Evolutionary conservation across 768 basidiomycete species (phyloP).

Genomic region (Suillus sp.): DNA sequence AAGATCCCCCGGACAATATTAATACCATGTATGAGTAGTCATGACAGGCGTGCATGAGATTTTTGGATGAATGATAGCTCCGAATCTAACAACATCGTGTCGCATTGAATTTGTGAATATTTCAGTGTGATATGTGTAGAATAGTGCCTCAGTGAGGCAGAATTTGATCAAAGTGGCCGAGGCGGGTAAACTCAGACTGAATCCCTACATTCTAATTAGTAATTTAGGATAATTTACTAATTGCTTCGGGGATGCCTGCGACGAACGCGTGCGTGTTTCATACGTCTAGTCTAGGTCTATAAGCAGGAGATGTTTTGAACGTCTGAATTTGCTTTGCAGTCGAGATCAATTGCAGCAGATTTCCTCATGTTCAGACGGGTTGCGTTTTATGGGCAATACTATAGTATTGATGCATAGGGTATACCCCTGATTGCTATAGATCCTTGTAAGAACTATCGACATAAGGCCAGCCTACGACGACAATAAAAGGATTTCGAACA

Average conservation of each 20-base stretch:
- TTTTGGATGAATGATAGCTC: background rate
- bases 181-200: background rate
- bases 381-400: background rate
- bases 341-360: background rate
- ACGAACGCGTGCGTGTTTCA: background rate
- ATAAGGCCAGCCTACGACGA: too few species aligned
- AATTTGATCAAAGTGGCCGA: background rate
- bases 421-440: background rate
- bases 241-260: background rate
- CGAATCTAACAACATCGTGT: background rate
- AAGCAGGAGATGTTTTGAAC: background rate
- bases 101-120: background rate
- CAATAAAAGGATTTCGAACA: too few species aligned
- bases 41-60: background rate
- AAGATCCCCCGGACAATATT: background rate
- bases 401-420: background rate
- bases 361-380: background rate
- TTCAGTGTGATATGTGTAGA: background rate
- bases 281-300: background rate
- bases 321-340: background rate
- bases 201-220: background rate
- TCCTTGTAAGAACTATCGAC: background rate
- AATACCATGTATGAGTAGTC: background rate
- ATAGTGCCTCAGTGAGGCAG: background rate
- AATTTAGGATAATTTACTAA: background rate